Conservation (phyloP, 768 basidiomycete genomes). For the Scleroderma citrinum region DNA sequence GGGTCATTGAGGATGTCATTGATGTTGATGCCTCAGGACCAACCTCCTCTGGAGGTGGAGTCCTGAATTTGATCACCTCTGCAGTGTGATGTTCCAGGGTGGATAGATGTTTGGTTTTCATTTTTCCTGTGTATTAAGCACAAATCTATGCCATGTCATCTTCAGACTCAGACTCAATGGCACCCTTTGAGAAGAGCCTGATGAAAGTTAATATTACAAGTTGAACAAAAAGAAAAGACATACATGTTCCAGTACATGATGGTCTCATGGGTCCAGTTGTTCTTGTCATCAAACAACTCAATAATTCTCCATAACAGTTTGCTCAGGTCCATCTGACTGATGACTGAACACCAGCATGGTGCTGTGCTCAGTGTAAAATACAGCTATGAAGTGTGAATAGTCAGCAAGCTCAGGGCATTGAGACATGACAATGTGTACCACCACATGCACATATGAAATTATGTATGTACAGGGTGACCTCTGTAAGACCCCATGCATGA, state of each 20-base stretch:
- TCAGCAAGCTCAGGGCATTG: neutral
- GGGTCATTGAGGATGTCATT: too few relatives aligned
- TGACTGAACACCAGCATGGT: neutral
- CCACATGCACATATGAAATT: conserved; percentile 2
- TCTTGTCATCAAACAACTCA: neutral
- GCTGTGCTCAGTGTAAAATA: neutral
- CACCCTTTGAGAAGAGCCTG: neutral
- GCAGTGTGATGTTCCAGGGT: too few relatives aligned
- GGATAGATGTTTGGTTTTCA: too few relatives aligned
- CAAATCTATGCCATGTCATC: neutral
- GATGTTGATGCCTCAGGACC: too few relatives aligned
- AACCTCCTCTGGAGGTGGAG: too few relatives aligned
- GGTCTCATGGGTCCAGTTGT: neutral
- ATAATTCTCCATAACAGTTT: neutral
- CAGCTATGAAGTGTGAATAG: neutral
- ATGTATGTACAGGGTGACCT: neutral
- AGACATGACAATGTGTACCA: neutral
- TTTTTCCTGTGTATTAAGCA: neutral
- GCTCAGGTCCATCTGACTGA: neutral
- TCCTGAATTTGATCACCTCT: too few relatives aligned
- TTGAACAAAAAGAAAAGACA: neutral
- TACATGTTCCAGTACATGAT: neutral
- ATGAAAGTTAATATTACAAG: neutral
- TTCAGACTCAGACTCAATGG: neutral
- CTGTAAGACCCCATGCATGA: neutral